These are phyloP conservation scores for Mycena epipterygia DNA, from an alignment of 768 basidiomycete genomes.

Conservation along the genomic window DNA sequence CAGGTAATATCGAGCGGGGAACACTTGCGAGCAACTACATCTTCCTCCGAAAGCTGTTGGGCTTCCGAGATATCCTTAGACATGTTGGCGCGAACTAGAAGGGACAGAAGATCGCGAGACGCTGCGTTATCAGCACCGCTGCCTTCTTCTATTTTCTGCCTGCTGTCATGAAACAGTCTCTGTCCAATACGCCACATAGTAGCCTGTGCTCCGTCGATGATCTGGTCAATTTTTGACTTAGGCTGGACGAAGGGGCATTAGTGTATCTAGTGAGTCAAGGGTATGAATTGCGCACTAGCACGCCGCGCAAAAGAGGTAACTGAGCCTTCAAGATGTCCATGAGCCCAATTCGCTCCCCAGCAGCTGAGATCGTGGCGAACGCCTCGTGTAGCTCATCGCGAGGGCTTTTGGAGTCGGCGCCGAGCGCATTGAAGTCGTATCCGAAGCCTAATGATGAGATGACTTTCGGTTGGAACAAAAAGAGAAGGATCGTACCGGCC, in stretches of 20 bases:
- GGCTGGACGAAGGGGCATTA: not conserved
- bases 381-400: slow-evolving; percentile 14
- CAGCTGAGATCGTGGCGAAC: not conserved
- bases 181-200: not conserved
- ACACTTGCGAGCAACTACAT: slow-evolving; percentile 3
- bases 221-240: not conserved
- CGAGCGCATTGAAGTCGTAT: slow-evolving; percentile 32
- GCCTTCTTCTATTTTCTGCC: not conserved
- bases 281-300: not conserved
- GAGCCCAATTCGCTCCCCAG: not conserved
- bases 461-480: slow-evolving; percentile 49
- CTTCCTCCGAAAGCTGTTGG: slow-evolving; percentile 4
- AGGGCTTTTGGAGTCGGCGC: not conserved
- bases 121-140: not conserved
- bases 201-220: not conserved
- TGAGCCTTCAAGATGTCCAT: not conserved
- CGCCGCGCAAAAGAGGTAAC: not conserved
- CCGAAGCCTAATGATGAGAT: slow-evolving; percentile 25
- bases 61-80: not conserved
- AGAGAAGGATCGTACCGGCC: slow-evolving; percentile 57
- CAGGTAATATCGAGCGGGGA: not conserved
- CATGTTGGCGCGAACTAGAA: slow-evolving; percentile 13
- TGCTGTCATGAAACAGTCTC: not conserved
- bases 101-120: not conserved
- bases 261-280: not conserved